Conservation (phyloP, 352 stramenopile genomes). For the Plasmopara viticola region DNA sequence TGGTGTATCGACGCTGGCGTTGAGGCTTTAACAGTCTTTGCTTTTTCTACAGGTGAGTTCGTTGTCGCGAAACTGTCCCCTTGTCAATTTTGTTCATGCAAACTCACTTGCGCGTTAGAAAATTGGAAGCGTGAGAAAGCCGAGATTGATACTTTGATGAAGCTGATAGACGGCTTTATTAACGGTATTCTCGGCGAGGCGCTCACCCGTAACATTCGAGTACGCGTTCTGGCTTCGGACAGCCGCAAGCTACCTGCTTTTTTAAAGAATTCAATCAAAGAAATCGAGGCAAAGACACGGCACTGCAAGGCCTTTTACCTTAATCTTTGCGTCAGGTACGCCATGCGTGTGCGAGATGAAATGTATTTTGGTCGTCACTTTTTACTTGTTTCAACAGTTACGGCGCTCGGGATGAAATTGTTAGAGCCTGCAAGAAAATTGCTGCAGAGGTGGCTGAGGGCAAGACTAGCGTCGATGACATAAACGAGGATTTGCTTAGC, state of each 20-base stretch:
- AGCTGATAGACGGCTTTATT: constrained; percentile 93
- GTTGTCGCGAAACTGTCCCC: neutral
- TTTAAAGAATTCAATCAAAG: constrained; percentile 53
- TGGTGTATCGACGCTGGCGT: constrained; percentile 93
- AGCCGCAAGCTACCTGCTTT: constrained; percentile 51
- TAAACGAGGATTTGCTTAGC: constrained; percentile 73
- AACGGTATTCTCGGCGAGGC: constrained; percentile 84
- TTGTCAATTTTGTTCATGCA: constrained; percentile 2
- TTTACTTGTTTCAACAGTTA: constrained; percentile 70
- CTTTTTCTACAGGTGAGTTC: constrained; percentile 86
- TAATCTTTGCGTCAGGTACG: constrained; percentile 70
- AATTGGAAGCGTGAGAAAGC: constrained; percentile 90
- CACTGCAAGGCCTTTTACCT: constrained; percentile 77
- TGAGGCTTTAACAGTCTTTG: constrained; percentile 90
- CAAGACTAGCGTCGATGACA: constrained; percentile 51
- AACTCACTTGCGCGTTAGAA: constrained; percentile 39
- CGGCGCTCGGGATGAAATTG: constrained; percentile 92
- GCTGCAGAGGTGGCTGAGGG: constrained; percentile 74
- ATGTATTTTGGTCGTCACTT: constrained; percentile 4
- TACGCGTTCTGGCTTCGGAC: constrained; percentile 86
- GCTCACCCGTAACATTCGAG: constrained; percentile 85
- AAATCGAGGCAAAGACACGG: constrained; percentile 82
- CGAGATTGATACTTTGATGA: constrained; percentile 90
- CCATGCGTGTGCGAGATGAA: no score
- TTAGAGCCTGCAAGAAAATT: constrained; percentile 84